phyloP scores from a whole-genome alignment of 1,139 yeast species.

The Nakaseomyces kungkrabaensis region DNA sequence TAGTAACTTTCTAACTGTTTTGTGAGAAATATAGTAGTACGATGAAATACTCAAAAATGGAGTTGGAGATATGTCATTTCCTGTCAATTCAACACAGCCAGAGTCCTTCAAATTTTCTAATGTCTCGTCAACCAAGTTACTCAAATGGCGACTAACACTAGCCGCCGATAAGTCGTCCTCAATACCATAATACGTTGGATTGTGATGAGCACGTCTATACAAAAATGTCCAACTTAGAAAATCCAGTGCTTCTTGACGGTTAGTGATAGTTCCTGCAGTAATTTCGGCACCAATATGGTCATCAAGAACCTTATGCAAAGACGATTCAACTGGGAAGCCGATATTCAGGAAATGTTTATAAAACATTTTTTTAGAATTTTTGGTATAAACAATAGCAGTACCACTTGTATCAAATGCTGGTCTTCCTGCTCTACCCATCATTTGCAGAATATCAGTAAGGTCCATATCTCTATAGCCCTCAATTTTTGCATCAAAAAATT shows the following conservation, averaged over 20 bases:
- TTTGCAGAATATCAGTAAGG: constrained; percentile 63
- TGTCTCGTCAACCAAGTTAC: constrained; percentile 60
- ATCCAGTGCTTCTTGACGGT: constrained; percentile 84
- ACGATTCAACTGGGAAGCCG: constrained; percentile 97
- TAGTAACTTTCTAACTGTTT: constrained; percentile 65
- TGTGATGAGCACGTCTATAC: constrained; percentile 86
- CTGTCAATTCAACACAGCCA: constrained; percentile 50
- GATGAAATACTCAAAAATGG: constrained; percentile 81
- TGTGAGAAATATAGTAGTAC: constrained; percentile 87
- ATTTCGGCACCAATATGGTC: constrained; percentile 97
- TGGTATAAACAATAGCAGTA: constrained; percentile 87
- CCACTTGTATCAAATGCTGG: constrained; percentile 96
- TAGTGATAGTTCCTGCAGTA: constrained; percentile 71
- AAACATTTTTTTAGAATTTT: constrained; percentile 82
- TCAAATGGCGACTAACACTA: constrained; percentile 63
- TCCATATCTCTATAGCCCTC: constrained; percentile 52
- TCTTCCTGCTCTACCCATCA: constrained; percentile 78
- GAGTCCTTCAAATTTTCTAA: constrained; percentile 62
- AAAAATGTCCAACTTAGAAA: constrained; percentile 92
- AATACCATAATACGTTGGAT: constrained; percentile 90
- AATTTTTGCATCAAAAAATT: constrained; percentile 35
- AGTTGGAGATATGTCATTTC: constrained; percentile 49
- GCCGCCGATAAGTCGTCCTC: constrained; percentile 51
- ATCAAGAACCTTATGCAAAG: constrained; percentile 83
- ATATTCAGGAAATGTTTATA: constrained; percentile 89